Percentiles rank a stretch among this genome's conserved stretches.
Conservation (phyloP, 2,329 filamentous ascomycete genomes). For the Fusarium vanettenii region DNA sequence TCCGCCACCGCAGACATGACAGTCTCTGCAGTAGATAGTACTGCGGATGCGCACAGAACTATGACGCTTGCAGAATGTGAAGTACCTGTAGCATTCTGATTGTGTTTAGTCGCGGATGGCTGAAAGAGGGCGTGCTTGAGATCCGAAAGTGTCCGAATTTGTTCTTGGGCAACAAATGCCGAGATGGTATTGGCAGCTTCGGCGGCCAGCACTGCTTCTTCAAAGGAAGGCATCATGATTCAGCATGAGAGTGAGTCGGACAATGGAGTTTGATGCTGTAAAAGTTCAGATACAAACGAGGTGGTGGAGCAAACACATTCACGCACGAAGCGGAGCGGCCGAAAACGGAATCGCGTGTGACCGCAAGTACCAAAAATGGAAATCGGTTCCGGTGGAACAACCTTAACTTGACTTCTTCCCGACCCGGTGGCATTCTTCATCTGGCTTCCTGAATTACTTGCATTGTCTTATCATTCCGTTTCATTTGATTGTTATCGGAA, state of each 20-base stretch:
- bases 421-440: neutral
- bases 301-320: neutral
- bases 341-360: constrained; percentile 13
- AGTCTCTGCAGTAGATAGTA: constrained; percentile 24
- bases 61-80: constrained; percentile 3
- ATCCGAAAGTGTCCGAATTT: constrained; percentile 13
- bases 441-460: neutral
- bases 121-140: constrained; percentile 8
- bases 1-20: constrained; percentile 19
- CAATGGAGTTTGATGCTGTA: no score
- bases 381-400: constrained; percentile 2
- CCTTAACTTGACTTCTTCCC: neutral
- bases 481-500: neutral
- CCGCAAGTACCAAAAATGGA: neutral
- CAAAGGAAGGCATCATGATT: neutral
- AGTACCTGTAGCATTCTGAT: neutral
- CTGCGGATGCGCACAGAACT: constrained; percentile 34
- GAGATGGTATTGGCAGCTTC: constrained; percentile 26
- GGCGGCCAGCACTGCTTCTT: neutral
- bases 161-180: constrained; percentile 27
- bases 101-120: neutral
- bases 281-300: neutral
- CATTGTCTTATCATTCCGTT: neutral
- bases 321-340: constrained; percentile 10
- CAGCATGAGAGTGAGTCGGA: neutral